Evolutionary conservation across 345 rosid genomes (phyloP), one percentile per base, ranked within the genome.

Genomic region (Salix exigua): DNA sequence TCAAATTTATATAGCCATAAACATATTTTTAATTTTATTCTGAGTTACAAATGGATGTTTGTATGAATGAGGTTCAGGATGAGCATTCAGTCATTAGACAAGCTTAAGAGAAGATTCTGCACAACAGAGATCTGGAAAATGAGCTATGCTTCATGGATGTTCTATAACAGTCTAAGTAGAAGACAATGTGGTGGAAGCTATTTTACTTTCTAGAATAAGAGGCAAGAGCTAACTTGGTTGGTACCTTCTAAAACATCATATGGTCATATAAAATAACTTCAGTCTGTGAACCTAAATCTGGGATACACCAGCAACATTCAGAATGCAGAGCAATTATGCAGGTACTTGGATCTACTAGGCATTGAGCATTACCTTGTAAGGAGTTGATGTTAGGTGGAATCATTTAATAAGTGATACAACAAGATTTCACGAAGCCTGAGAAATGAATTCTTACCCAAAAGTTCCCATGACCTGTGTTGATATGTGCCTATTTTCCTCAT

Each of bases 401-500:
- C n/a, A 12, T 42, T 8, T 40, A 74, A 48, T 62, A 9, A 19
- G 70, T 19, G 50, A 67, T 58, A 68, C 31, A 23, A 65, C 18
- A 68, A 64, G 68, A 62, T n/a, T 62, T 66, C 66, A 6, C 48
- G 35, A 33, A 64, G 58, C 17, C 17, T 73, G 26, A 62, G 42
- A 66, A 40, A 19, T 37, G 64, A 72, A 65, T 69, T 70, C 83
- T 40, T 83, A 93, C 98, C 99, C 99, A 55, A 96, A 96, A 19
- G 99, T 96, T 75, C 99, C 99, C 99, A 96, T 96, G 64, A 96
- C 96, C 6, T 98, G 97, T 0, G 97, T 96, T 4, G 99, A 96
- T 82, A 96, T 96, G 82, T 96, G 98, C 67, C 85, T 83, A 78
- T 81, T 88, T 73, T 93, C 94, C 92, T 90, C 99, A 44, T 96